Conservation (phyloP, 768 basidiomycete genomes). For the Neoboletus magnificus region DNA sequence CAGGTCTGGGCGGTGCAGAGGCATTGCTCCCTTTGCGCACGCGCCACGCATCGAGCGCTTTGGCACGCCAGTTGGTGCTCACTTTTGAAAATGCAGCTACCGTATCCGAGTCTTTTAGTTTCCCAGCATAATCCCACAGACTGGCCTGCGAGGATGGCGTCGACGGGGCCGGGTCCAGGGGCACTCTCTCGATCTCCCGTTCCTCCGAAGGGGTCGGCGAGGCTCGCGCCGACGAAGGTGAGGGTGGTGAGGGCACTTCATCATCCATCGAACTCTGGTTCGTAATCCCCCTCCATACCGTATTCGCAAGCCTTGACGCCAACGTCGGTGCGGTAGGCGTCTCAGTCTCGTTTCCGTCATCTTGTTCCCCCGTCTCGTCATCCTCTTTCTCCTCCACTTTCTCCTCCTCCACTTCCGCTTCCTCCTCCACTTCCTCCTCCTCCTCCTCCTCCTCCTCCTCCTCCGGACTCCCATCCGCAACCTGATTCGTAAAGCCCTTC, state of each 20-base stretch:
- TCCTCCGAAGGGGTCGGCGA: slow-evolving; percentile 26
- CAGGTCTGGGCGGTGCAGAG: slow-evolving; percentile 1
- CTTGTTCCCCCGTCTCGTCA: slow-evolving; percentile 26
- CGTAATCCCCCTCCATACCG: slow-evolving; percentile 75
- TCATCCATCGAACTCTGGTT: slow-evolving; percentile 73
- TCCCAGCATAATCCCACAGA: slow-evolving; percentile 72
- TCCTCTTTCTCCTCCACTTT: slow-evolving; percentile 30
- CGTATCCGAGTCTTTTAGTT: slow-evolving; percentile 69
- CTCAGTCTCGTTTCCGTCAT: slow-evolving; percentile 48
- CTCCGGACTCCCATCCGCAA: slow-evolving; percentile 30
- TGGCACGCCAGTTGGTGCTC: slow-evolving; percentile 74
- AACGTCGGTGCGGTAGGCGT: slow-evolving; percentile 37
- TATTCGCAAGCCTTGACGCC: slow-evolving; percentile 53
- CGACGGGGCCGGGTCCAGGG: slow-evolving; percentile 11
- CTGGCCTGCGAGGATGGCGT: slow-evolving; percentile 33
- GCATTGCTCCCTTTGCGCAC: slow-evolving; percentile 17
- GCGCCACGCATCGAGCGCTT: slow-evolving; percentile 39
- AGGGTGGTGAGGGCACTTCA: slow-evolving; percentile 41
- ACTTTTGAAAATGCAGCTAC: slow-evolving; percentile 68
- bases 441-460: slow-evolving; percentile 37
- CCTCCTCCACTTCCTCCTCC: slow-evolving; percentile 35
- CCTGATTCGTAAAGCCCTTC: slow-evolving; percentile 62
- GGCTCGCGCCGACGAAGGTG: slow-evolving; percentile 31
- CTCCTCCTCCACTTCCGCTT: slow-evolving; percentile 23
- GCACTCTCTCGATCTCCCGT: slow-evolving; percentile 11